Evolutionary conservation across 345 rosid genomes (phyloP).

Genomic region (Eucalyptus decipiens): DNA sequence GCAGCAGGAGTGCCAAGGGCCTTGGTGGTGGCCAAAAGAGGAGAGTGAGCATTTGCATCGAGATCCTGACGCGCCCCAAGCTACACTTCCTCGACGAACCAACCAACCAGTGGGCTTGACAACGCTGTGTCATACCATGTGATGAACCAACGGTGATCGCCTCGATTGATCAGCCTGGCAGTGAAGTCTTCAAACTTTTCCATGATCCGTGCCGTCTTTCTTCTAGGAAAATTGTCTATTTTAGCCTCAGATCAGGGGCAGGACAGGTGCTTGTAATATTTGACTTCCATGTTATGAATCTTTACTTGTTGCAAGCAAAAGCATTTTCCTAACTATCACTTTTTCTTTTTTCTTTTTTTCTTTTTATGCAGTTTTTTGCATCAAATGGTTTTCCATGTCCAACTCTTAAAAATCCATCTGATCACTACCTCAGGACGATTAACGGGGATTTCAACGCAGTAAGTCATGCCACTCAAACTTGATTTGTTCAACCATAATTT

Average conservation of each 20-base stretch:
- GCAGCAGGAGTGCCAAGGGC: conserved; percentile 31
- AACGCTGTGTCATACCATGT: conserved; percentile 41
- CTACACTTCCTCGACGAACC: conserved; percentile 41
- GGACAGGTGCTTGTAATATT: not conserved
- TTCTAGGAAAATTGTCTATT: conserved; percentile 21
- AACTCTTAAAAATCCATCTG: not conserved
- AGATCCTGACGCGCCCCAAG: conserved; percentile 29
- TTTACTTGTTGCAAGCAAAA: not conserved
- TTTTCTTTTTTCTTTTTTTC: not conserved
- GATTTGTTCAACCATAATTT: too few relatives aligned
- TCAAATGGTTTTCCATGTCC: conserved; percentile 14
- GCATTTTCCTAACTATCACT: not conserved
- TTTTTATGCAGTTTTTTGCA: conserved; percentile 26
- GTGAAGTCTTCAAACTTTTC: conserved; percentile 25
- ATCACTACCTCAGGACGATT: conserved; percentile 12
- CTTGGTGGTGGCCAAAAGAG: conserved; percentile 45
- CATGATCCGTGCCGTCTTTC: conserved; percentile 30
- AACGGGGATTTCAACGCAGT: conserved; percentile 34
- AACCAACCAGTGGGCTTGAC: conserved; percentile 28
- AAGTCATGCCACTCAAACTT: not conserved
- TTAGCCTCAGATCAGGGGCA: conserved; percentile 23
- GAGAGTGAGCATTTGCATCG: conserved; percentile 45
- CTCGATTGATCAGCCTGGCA: conserved; percentile 41
- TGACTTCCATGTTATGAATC: not conserved
- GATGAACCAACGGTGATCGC: conserved; percentile 26